Conservation (phyloP, 148 eudicot genomes). For the Rhododendron williamsianum region DNA sequence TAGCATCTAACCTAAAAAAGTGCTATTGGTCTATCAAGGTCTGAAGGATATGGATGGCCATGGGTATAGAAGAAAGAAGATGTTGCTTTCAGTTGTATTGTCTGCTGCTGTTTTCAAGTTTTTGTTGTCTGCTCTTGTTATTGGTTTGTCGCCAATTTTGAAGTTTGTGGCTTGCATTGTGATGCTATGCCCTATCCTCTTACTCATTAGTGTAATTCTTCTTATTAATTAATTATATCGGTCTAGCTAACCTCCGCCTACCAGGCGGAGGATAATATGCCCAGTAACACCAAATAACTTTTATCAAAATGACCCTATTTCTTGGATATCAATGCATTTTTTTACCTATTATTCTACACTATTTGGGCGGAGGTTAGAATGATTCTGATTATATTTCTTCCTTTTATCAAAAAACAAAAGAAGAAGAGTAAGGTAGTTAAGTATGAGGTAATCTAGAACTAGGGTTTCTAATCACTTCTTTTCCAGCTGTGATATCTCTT, state of each 20-base stretch:
- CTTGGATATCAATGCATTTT: no score
- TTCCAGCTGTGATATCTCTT: neutral
- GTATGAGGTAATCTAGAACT: neutral
- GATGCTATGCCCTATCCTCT: neutral
- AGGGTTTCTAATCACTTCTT: neutral
- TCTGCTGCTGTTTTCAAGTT: neutral
- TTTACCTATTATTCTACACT: no score
- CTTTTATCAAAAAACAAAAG: neutral
- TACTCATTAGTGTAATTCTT: no score
- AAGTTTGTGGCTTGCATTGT: neutral
- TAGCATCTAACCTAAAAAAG: neutral
- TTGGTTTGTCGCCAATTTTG: neutral
- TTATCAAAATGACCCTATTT: no score
- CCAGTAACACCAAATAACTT: no score
- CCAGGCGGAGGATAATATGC: no score
- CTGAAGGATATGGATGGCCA: neutral
- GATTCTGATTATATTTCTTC: no score
- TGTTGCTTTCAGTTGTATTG: neutral
- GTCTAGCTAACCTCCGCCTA: no score
- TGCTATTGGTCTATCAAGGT: no score
- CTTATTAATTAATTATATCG: no score
- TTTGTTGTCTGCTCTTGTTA: neutral
- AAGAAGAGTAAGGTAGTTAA: neutral
- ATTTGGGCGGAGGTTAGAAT: no score
- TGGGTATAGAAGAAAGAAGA: neutral